Base-by-base conservation (phyloP, 257 asterid genomes). In the Lycium barbarum region DNA sequence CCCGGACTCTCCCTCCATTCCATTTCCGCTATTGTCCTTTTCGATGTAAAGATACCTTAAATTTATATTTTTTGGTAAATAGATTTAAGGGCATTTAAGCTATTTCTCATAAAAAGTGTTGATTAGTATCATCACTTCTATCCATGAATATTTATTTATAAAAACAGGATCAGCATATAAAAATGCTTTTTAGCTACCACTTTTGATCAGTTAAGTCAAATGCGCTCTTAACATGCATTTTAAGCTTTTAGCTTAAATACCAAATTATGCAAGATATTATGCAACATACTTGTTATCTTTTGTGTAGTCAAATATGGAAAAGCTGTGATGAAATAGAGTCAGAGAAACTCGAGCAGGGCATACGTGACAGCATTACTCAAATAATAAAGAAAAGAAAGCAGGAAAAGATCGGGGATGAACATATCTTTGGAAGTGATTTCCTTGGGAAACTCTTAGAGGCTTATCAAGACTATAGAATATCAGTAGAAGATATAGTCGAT, bases 401-500 rank as follows among this genome's bases (percentile, higher is more conserved):
- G 62, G 81, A 61, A 51, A 73, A 66, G 18, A 33, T 18, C 54
- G 87, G 78, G 49, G 80, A 11, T 73, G 87, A 73, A 11, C 82
- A 72, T 47, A 55, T 35, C 62, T 61, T 40, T 4, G 83, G 67
- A 70, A 82, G 76, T 12, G 90, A 90, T 81, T 91, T 92, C 85
- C 92, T 93, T 17, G 94, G 86, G 9, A 90, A 89, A 88, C 94
- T 92, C 36, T 12, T 91, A 2, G 92, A 91, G 87, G 87, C 89
- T 54, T 79, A 90, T 72, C 73, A 86, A 38, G 86, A 79, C 12
- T 55, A 59, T 0, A 73, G 62, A 88, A 87, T 92, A 33, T 79
- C 93, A 0, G 59, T 91, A 17, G 92, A 94, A 67, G 93, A 92
- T n/a, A 89, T 93, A 51, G 92, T 90, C 36, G 97, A 93, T 82